These are phyloP conservation scores for Ceratobasidium sp. DNA, from an alignment of 1,284 basidiomycete genomes.

Conservation along the genomic window DNA sequence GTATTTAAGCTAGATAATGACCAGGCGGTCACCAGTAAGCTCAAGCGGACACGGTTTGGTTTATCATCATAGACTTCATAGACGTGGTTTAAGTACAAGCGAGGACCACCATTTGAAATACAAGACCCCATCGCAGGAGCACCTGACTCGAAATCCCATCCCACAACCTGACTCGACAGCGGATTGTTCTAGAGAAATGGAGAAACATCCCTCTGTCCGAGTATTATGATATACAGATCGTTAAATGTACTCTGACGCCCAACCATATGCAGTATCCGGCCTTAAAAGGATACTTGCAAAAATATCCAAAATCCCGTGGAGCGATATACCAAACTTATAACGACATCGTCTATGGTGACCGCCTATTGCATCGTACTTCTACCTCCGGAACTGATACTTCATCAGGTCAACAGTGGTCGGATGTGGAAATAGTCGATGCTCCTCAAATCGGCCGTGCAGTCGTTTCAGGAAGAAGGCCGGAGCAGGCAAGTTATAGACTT, in stretches of 20 bases:
- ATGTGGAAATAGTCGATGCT: conserved; percentile 73
- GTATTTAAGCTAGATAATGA: not conserved
- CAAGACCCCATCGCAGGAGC: not conserved
- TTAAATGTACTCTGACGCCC: not conserved
- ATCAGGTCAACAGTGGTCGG: conserved; percentile 77
- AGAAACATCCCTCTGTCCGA: conserved; percentile 47
- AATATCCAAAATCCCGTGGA: conserved; percentile 67
- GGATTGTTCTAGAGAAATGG: conserved; percentile 44
- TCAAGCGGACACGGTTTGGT: conserved; percentile 22
- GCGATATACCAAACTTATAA: conserved; percentile 73
- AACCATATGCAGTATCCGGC: conserved; percentile 47
- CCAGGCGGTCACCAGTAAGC: conserved; percentile 14
- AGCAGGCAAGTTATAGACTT: conserved; percentile 61
- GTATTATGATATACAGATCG: not conserved
- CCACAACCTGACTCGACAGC: conserved; percentile 4
- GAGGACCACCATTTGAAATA: conserved; percentile 29
- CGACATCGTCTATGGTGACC: conserved; percentile 65
- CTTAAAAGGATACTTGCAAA: conserved; percentile 58
- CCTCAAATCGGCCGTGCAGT: conserved; percentile 67
- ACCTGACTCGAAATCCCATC: conserved; percentile 33
- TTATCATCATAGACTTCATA: not conserved
- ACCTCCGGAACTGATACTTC: conserved; percentile 17
- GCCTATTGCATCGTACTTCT: conserved; percentile 9
- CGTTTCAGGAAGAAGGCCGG: conserved; percentile 70
- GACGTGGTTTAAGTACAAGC: conserved; percentile 32